Percentiles rank a stretch among this genome's conserved stretches.
phyloP scores from a whole-genome alignment of 164 flowering plant species.

The Stephania japonica region DNA sequence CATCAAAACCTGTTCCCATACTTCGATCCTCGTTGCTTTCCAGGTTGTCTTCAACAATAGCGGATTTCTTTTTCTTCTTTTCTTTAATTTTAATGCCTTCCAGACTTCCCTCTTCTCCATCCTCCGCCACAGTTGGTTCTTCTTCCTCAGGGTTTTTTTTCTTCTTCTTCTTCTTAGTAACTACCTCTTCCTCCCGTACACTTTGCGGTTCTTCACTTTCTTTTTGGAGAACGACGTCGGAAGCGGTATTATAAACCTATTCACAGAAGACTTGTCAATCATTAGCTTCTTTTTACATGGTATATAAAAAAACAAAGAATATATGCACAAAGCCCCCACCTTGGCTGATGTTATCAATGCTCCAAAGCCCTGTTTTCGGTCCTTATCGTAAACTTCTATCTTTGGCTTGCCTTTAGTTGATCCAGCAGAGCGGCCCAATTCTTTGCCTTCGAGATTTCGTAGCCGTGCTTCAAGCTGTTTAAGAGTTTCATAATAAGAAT shows the following conservation, averaged over 20 bases:
- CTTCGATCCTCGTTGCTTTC: conserved; percentile 8
- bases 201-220: conserved; percentile 7
- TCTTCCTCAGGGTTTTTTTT: conserved; percentile 15
- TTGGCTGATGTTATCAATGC: conserved; percentile 76
- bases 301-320: conserved; percentile 4
- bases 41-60: conserved; percentile 14
- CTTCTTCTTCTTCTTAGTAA: conserved; percentile 21
- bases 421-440: conserved; percentile 73
- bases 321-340: conserved; percentile 32
- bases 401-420: conserved; percentile 92
- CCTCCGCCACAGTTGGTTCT: conserved; percentile 13
- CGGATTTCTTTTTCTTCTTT: conserved; percentile 32
- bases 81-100: conserved; percentile 36
- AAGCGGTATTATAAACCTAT: conserved; percentile 73
- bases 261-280: neutral
- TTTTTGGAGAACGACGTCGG: conserved; percentile 51
- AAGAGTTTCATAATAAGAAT: neutral
- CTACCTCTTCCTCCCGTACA: conserved; percentile 2
- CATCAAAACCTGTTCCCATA: conserved; percentile 15
- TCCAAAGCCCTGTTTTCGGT: conserved; percentile 69
- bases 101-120: conserved; percentile 18
- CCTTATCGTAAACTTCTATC: conserved; percentile 82
- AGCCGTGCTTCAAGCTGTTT: conserved; percentile 77
- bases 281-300: too few relatives aligned
- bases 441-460: conserved; percentile 81